Evolutionary conservation across 257 asterid species (phyloP), one percentile per base, ranked within the genome.

Genomic region (Thymus quinquecostatus): DNA sequence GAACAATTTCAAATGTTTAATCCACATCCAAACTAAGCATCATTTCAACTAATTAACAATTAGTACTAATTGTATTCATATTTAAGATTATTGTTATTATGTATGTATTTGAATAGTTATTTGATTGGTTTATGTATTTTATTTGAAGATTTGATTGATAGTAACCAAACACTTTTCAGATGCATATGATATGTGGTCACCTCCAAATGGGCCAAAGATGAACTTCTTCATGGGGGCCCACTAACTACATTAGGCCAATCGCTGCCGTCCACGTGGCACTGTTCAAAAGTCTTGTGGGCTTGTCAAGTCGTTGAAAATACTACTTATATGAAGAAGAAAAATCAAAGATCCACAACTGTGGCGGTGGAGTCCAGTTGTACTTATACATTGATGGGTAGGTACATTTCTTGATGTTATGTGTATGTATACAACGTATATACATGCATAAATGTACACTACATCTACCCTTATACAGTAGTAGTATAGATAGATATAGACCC

Each of bases 321-420:
- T 21, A 21, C 21, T 34, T 53, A 76, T 21, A 43, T 57, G 13
- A 33, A 34, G 64, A 60, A 34, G 58, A 75, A 66, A 78, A 61
- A 36, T 70, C 74, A 66, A 67, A 74, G 64, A 51, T 36, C 64
- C 73, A 68, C 77, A 41, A 61, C 51, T 53, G 27, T 32, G 5
- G 34, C 64, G 74, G 84, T 80, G 78, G 82, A 69, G 10, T 74
- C 82, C 82, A 77, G 78, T 66, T 81, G 80, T 54, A 55, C 38
- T 21, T 21, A 53, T 67, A 49, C 72, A 50, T 55, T 74, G 6
- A 68, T 57, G 8, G 62, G 71, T 58, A 72, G 60, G 40, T 72
- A 65, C 64, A 77, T 50, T 59, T 65, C 29, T 76, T 60, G 34
- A 71, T 50, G 41, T 21, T 14, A 59, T 62, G 40, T 33, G 8